Evolutionary conservation across 1,284 basidiomycete species (phyloP), one percentile per base, ranked within the genome.

Genomic region (Coniophora puteana): DNA sequence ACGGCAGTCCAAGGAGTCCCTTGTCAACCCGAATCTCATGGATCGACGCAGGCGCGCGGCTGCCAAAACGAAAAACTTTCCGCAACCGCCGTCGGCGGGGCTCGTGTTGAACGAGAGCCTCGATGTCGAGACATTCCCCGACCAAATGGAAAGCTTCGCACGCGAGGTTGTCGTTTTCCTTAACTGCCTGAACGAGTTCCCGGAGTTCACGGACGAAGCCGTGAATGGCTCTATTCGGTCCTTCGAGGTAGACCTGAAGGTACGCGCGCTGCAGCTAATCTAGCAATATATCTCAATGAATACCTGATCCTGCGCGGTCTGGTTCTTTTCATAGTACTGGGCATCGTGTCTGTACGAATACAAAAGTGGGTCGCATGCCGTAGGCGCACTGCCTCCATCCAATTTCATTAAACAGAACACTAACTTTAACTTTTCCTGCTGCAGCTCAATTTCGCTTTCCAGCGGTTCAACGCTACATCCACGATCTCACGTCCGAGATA

Each of bases 181-280:
- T 23, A 67, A 72, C 26, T 73, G 72, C 43, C 56, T 78, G 36
- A 77, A 76, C 41, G 75, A 77, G 43, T 78, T 78, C 28, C 74
- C 75, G 1, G 76, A 74, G 53, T 77, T 77, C 38, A 73, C 69
- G 20, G 73, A 78, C 26, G 74, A 78, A 41, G 70, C 67, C 1
- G 67, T 78, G 21, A 76, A 78, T 47, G 61, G 69, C 14, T 75
- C 74, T 14, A 74, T 78, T 50, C 49, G 65, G 20, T 61, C 68
- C 1, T 69, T 78, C 12, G 71, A 76, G 45, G 72, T 65, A 3
- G 76, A 78, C 47, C 51, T 79, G 40, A 76, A 69, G 62, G 75
- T 72, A 47, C n/a, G 51, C 28, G 24, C 10, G 36, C 5, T n/a
- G 32, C 30, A 38, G 12, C 8, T 13, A 3, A 25, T 6, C 22